phyloP scores from a whole-genome alignment of 2,329 filamentous ascomycete species.

The Apiospora malaysiana region DNA sequence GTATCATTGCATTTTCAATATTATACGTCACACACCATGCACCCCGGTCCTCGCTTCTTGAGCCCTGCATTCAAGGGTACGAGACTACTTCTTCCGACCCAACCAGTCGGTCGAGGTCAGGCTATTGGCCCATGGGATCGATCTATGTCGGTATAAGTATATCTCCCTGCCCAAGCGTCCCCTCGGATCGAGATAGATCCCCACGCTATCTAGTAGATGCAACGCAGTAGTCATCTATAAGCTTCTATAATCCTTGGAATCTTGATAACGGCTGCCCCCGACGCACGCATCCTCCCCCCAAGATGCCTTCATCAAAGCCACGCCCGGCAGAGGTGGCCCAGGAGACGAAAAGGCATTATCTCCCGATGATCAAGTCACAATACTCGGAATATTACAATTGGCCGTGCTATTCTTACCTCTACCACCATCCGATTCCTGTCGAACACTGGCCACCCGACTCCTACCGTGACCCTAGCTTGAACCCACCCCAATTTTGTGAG shows the following conservation, averaged over 20 bases:
- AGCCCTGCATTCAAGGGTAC: conserved; percentile 18
- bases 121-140: conserved; percentile 14
- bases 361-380: conserved; percentile 66
- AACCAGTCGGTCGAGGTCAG: conserved; percentile 14
- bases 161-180: conserved; percentile 19
- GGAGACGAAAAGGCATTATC: conserved; percentile 74
- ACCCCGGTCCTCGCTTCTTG: conserved; percentile 19
- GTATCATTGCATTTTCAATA: conserved; percentile 19
- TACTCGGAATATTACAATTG: conserved; percentile 54
- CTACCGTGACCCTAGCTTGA: conserved; percentile 40
- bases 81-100: conserved; percentile 15
- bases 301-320: conserved; percentile 63
- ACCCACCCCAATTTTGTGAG: conserved; percentile 53
- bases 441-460: conserved; percentile 46
- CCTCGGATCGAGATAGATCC: conserved; percentile 12
- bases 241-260: background rate
- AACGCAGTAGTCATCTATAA: background rate
- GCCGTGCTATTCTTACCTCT: conserved; percentile 65
- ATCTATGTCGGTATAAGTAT: conserved; percentile 20
- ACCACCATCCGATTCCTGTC: conserved; percentile 51
- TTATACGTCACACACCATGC: conserved; percentile 20
- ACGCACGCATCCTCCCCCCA: conserved; percentile 25
- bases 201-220: background rate
- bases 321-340: conserved; percentile 74
- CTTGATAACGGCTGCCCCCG: background rate